Evolutionary conservation across 495 filamentous ascomycete species (phyloP).

Genomic region (Aspergillus incahuasiensis): DNA sequence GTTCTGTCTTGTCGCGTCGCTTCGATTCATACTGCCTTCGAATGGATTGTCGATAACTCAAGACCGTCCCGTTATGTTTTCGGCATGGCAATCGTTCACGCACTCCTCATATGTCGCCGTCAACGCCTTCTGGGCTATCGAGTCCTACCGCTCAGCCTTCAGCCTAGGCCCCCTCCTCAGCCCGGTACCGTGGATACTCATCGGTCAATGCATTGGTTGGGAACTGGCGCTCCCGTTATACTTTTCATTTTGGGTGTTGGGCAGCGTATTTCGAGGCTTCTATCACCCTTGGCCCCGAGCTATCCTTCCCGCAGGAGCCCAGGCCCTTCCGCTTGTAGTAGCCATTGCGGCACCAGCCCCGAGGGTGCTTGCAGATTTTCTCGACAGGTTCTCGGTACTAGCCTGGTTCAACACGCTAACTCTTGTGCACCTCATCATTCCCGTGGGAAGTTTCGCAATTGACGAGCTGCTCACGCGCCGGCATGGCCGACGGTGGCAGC

Average conservation of each 20-base stretch:
- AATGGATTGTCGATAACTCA: neutral
- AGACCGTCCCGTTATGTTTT: neutral
- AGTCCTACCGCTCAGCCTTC: slow-evolving; percentile 17
- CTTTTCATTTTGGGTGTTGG: slow-evolving; percentile 14
- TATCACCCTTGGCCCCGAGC: slow-evolving; percentile 19
- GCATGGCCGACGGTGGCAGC: neutral
- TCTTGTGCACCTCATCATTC: neutral
- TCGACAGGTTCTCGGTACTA: neutral
- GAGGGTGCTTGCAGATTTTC: neutral
- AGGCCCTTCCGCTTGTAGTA: slow-evolving; percentile 4
- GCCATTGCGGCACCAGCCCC: neutral
- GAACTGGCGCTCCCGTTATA: slow-evolving; percentile 11
- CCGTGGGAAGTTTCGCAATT: neutral
- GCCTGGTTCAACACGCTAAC: neutral
- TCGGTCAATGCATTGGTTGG: slow-evolving; percentile 11
- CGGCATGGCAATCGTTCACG: neutral
- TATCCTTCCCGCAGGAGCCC: slow-evolving; percentile 7
- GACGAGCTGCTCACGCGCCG: neutral
- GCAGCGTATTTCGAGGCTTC: slow-evolving; percentile 5
- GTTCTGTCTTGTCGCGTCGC: slow-evolving; percentile 7
- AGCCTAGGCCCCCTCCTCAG: slow-evolving; percentile 7
- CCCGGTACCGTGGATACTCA: slow-evolving; percentile 10
- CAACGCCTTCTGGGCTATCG: slow-evolving; percentile 17
- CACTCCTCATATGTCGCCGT: neutral
- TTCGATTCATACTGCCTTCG: neutral